Base-by-base conservation (phyloP, 306 rosid species). In the Acacia confusa region DNA sequence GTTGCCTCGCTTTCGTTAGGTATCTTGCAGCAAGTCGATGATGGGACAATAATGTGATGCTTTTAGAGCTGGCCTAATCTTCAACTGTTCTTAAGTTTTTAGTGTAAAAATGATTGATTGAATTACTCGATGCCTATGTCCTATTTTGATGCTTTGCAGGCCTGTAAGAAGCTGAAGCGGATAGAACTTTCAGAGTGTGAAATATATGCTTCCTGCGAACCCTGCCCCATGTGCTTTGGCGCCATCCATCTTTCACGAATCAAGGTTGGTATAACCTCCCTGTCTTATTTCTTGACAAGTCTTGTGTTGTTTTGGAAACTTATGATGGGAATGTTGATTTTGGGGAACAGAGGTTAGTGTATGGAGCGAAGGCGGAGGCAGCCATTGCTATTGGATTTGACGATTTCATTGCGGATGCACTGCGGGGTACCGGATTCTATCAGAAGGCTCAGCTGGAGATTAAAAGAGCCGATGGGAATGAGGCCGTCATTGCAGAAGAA, bases 191-290 rank as follows among this genome's bases (percentile, higher is more conserved):
- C 99, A 25, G 90, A 92, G 45, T 95, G 99, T 67, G 99, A 95
- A 83, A 90, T 95, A 70, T 95, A 95, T 82, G 85, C 99, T 41
- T 95, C 99, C 13, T 95, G 99, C 48, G 99, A 95, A 84, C 99
- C 99, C 68, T 95, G 99, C 76, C 99, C 99, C 52, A 93, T 92
- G 99, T 95, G 99, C 88, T 95, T 93, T 47, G 99, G 99, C 24
- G 99, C 99, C 22, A 95, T 95, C 70, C 99, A 95, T 83, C 99
- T 95, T 60, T 95, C 99, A 65, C 82, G 99, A 81, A 79, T 93
- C 30, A 95, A 95, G 99, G 98, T 95, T 75, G 73, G 74, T 77
- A 66, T 45, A 40, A 19, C 64, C 43, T 34, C 2, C 65, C 81
- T 27, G 74, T 47, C 66, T 25, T 34, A 9, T 30, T 17, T 4